Percentiles rank a stretch among this genome's conserved stretches.
Conservation (phyloP, 305 asterid genomes). For the Vinca major region DNA sequence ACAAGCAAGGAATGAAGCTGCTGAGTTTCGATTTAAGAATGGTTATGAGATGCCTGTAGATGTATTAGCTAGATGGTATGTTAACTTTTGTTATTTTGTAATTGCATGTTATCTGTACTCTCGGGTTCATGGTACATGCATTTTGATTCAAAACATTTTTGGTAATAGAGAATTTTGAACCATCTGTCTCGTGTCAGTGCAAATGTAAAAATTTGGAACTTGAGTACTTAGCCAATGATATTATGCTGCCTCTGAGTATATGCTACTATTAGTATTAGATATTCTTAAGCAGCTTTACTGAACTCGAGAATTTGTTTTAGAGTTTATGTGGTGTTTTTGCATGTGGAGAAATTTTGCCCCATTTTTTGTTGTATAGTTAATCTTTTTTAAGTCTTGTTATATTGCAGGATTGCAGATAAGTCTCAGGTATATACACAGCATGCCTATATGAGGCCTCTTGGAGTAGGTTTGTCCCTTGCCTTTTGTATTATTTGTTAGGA, state of each 20-base stretch:
- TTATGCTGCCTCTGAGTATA: not conserved
- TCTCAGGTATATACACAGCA: conserved; percentile 99
- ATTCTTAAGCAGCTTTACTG: not conserved
- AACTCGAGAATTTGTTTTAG: not conserved
- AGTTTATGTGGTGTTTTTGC: not conserved
- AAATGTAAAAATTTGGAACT: not conserved
- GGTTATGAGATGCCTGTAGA: conserved; percentile 98
- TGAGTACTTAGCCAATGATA: too few relatives aligned
- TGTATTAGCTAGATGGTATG: conserved; percentile 81
- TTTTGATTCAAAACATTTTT: not conserved
- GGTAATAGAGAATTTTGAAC: not conserved
- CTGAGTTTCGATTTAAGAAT: conserved; percentile 78
- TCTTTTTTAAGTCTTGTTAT: conserved; percentile 5
- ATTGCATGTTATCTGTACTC: not conserved
- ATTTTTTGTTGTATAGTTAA: not conserved
- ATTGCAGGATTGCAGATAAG: conserved; percentile 94
- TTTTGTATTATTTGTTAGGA: conserved; percentile 7
- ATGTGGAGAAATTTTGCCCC: not conserved
- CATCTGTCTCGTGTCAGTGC: not conserved
- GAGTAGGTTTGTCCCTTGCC: conserved; percentile 61
- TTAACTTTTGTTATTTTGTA: not conserved
- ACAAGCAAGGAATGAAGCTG: conserved; percentile 99
- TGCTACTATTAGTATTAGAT: not conserved
- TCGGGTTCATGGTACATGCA: not conserved
- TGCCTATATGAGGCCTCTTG: conserved; percentile 99